Evolutionary conservation across 2,329 filamentous ascomycete genomes (phyloP), one percentile per base, ranked within the genome.

Genomic region (Myriosclerotinia duriaeana): DNA sequence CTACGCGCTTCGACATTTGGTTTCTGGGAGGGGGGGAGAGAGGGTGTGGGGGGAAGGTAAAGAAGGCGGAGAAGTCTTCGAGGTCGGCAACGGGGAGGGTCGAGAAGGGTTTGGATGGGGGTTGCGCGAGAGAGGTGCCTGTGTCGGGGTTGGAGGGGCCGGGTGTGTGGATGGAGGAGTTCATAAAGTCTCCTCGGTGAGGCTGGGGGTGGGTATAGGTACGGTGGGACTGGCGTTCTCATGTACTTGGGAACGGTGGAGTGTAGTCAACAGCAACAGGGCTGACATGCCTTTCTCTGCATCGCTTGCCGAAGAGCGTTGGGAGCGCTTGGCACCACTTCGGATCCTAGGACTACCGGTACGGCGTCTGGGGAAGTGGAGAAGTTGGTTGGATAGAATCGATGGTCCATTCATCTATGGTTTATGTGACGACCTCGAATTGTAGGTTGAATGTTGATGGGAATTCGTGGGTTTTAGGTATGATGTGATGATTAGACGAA

Each of bases 1-100:
- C 72, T 68, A 64, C 66, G 69, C 74, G 74, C 70, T 74, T 74
- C 68, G 74, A 76, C 74, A 76, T 76, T 71, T 69, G 68, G 66
- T 69, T 68, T 54, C 44, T 55, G 64, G 66, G 60, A 46, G 52
- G 54, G 53, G 65, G 55, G 50, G 62, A 68, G 53, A 64, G 55
- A 53, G 62, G 68, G 60, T 62, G 68, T 56, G 59, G 55, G 61
- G 40, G 50, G 38, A 56, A 56, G n/a, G 14, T 55, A 56, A 56
- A 42, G 53, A 56, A 64, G 40, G 61, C 38, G 36, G 61, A 44
- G 52, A 56, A 56, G 15, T 54, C 50, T 54, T 66, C 55, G 64
- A 61, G 44, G 55, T 65, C 44, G 64, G 30, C 30, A 34, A 34
- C 5, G 30, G 55, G 52, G 53, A 66, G 22, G 56, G 44, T 55